Evolutionary conservation across 2,329 filamentous ascomycete species (phyloP).

Genomic region (Byssochlamys sp.): DNA sequence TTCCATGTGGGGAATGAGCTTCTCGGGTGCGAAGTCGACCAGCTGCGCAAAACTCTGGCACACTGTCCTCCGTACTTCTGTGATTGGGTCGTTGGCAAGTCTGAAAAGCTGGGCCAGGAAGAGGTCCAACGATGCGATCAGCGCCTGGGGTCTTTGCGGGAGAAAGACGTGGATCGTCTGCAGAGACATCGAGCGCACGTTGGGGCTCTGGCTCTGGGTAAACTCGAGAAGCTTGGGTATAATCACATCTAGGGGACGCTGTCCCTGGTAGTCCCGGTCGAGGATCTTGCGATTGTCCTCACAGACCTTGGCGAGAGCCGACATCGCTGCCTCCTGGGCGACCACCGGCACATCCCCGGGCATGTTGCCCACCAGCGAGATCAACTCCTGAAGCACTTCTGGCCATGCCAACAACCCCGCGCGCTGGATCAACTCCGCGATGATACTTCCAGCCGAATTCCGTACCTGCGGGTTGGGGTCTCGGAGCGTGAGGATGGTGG

Average conservation of each 20-base stretch:
- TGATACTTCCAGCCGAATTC: conserved; percentile 82
- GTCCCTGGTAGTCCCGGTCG: conserved; percentile 77
- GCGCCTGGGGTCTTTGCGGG: conserved; percentile 69
- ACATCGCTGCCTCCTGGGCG: conserved; percentile 86
- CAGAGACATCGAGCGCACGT: conserved; percentile 70
- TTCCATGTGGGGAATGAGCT: conserved; percentile 76
- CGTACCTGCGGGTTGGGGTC: conserved; percentile 75
- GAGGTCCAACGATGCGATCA: conserved; percentile 69
- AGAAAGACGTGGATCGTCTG: conserved; percentile 87
- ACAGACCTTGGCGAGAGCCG: conserved; percentile 86
- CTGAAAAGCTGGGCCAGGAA: conserved; percentile 75
- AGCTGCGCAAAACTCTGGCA: conserved; percentile 88
- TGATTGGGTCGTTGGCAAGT: conserved; percentile 64
- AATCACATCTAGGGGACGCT: conserved; percentile 77
- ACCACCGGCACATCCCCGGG: conserved; percentile 57
- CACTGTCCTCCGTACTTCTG: conserved; percentile 82
- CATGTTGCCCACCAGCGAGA: conserved; percentile 67
- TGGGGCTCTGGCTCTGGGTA: conserved; percentile 63
- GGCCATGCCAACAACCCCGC: conserved; percentile 87
- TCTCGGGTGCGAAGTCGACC: conserved; percentile 80
- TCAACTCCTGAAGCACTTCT: conserved; percentile 72
- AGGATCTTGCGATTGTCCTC: conserved; percentile 86
- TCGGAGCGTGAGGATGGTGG: conserved; percentile 67
- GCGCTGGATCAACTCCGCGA: conserved; percentile 77
- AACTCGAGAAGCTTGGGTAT: conserved; percentile 86